Evolutionary conservation across 2,329 filamentous ascomycete genomes (phyloP).

Genomic region (Colletotrichum sp.): DNA sequence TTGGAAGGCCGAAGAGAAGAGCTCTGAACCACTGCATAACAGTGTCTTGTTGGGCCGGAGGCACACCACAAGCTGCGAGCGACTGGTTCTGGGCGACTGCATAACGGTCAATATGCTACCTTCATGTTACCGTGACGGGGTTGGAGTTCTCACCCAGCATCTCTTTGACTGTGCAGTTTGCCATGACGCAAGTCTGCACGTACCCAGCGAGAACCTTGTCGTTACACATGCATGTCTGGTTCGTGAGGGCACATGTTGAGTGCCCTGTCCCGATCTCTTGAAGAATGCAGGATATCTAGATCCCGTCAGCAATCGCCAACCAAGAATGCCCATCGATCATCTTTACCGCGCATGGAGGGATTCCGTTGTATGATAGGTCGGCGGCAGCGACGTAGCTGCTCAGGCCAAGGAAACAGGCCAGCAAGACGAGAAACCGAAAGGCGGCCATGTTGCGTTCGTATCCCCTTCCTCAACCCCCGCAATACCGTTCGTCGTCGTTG

Average conservation of each 20-base stretch:
- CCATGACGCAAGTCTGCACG: slow-evolving; percentile 4
- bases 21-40: not conserved
- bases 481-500: not conserved
- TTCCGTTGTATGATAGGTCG: not conserved
- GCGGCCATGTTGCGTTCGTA: not conserved
- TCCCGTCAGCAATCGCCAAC: not conserved
- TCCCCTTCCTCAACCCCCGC: not conserved
- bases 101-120: not conserved
- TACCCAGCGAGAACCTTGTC: not conserved
- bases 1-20: not conserved
- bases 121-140: not conserved
- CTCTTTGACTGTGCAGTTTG: slow-evolving; percentile 9
- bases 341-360: slow-evolving; percentile 9
- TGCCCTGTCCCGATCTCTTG: slow-evolving; percentile 5
- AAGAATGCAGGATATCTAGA: not conserved
- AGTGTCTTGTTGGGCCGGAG: not conserved
- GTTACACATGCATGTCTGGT: slow-evolving; percentile 14
- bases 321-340: not conserved
- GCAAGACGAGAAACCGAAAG: not conserved
- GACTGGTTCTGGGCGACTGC: slow-evolving; percentile 1
- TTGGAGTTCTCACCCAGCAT: not conserved
- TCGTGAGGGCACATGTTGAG: not conserved
- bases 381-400: not conserved
- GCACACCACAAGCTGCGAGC: not conserved
- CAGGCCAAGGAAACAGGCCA: slow-evolving; percentile 1